Conservation (phyloP, 495 filamentous ascomycete genomes). For the Aspergillus mulundensis region DNA sequence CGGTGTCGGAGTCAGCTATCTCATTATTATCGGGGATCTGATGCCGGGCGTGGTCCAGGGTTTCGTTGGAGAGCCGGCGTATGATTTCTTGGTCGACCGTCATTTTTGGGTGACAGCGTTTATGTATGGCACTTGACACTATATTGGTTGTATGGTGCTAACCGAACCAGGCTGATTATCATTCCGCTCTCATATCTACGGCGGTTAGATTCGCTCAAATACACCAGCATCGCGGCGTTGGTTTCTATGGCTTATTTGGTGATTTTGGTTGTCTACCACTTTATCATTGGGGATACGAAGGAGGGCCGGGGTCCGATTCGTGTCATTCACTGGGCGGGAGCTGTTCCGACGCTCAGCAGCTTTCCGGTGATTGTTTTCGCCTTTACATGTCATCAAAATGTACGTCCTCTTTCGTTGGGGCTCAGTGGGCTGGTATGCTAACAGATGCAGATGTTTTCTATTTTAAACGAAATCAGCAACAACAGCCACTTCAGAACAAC, state of each 20-base stretch:
- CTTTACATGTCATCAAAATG: slow-evolving; percentile 98
- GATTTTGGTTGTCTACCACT: slow-evolving; percentile 87
- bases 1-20: slow-evolving; percentile 90
- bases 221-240: slow-evolving; percentile 88
- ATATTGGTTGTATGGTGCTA: slow-evolving; percentile 10
- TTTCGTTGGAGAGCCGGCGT: slow-evolving; percentile 57
- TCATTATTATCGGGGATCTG: slow-evolving; percentile 97
- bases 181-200: slow-evolving; percentile 91
- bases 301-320: slow-evolving; percentile 68
- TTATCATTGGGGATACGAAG: slow-evolving; percentile 70
- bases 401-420: slow-evolving; percentile 29
- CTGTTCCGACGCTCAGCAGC: slow-evolving; percentile 72
- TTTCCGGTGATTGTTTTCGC: slow-evolving; percentile 96
- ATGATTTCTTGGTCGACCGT: slow-evolving; percentile 75
- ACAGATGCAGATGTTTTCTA: slow-evolving; percentile 83
- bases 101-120: slow-evolving; percentile 99
- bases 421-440: background rate
- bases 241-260: slow-evolving; percentile 92
- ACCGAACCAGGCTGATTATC: slow-evolving; percentile 67
- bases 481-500: slow-evolving; percentile 80
- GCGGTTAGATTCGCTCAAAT: slow-evolving; percentile 90
- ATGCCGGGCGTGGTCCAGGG: slow-evolving; percentile 92
- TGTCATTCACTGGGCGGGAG: slow-evolving; percentile 70
- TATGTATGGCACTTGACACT: slow-evolving; percentile 50
- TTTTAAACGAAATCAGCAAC: slow-evolving; percentile 88